phyloP scores from a whole-genome alignment of 805 yeast genomes.

The Starmerella vaccinii region DNA sequence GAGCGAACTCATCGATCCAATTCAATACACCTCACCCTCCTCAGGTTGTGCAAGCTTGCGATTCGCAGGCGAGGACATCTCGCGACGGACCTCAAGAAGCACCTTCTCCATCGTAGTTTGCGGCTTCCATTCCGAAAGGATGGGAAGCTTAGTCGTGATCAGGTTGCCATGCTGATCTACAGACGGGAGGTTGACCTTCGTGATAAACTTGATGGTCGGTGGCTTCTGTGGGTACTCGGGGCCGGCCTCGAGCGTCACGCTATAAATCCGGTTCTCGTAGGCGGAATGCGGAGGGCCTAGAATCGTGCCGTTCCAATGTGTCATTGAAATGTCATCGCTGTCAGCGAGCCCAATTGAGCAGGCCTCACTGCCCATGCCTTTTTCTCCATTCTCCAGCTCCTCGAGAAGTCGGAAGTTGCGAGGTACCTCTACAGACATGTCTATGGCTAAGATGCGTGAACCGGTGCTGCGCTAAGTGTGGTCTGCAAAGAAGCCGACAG shows the following conservation, averaged over 20 bases:
- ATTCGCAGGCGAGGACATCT: constrained; percentile 76
- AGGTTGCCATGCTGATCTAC: constrained; percentile 59
- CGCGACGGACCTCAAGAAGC: constrained; percentile 67
- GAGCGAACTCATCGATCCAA: too few relatives aligned
- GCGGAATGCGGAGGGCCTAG: constrained; percentile 89
- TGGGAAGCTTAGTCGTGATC: constrained; percentile 45
- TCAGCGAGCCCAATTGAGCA: constrained; percentile 91
- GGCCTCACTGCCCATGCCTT: constrained; percentile 93
- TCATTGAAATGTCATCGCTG: constrained; percentile 84
- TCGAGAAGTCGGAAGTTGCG: constrained; percentile 89
- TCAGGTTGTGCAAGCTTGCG: constrained; percentile 83
- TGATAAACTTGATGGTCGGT: constrained; percentile 68
- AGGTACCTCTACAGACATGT: constrained; percentile 37
- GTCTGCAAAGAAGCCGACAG: not conserved
- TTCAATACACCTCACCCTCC: constrained; percentile 70
- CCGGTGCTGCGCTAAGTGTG: too few relatives aligned
- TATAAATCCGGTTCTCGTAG: constrained; percentile 90
- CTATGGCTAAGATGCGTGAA: not conserved
- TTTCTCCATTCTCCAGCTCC: constrained; percentile 96
- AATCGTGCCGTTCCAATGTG: constrained; percentile 95
- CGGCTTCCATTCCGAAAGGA: constrained; percentile 76
- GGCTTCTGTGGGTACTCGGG: constrained; percentile 79
- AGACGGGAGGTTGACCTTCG: constrained; percentile 83
- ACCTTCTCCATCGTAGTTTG: constrained; percentile 90
- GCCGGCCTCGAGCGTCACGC: constrained; percentile 72